Conservation (phyloP, 208 protist species). For the Leishmania lainsoni region DNA sequence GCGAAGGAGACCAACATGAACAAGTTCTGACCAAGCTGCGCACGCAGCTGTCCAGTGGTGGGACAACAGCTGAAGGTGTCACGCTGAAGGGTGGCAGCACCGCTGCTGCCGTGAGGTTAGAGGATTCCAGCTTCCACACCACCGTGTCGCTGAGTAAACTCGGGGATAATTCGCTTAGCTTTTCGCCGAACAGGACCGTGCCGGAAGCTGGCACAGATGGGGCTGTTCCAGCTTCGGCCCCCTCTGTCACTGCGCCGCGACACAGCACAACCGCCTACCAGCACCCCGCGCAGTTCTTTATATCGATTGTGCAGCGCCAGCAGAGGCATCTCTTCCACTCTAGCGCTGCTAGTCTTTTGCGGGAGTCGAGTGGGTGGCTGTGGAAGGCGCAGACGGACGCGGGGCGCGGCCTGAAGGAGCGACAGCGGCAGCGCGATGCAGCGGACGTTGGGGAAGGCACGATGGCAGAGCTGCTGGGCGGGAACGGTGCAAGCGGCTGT, state of each 20-base stretch:
- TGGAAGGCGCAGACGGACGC: conserved; percentile 44
- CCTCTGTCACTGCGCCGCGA: conserved; percentile 1
- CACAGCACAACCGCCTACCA: conserved; percentile 13
- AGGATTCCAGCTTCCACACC: background rate
- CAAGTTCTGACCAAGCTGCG: conserved; percentile 45
- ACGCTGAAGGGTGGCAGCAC: background rate
- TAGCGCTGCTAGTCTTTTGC: conserved; percentile 46
- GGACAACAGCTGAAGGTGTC: background rate
- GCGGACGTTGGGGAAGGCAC: conserved; percentile 11
- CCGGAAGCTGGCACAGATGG: background rate
- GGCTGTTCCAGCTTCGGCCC: background rate
- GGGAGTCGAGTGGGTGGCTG: conserved; percentile 64
- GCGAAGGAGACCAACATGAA: conserved; percentile 24
- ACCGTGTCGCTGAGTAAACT: background rate
- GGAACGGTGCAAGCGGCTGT: background rate
- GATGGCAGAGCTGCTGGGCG: conserved; percentile 1
- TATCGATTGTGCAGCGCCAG: conserved; percentile 63
- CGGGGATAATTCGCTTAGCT: background rate
- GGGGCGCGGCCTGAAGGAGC: conserved; percentile 15
- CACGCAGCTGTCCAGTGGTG: conserved; percentile 38
- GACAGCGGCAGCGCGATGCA: conserved; percentile 20
- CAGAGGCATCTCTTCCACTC: conserved; percentile 56
- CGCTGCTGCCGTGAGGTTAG: background rate
- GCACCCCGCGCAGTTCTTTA: conserved; percentile 82
- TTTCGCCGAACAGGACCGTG: background rate